These are phyloP conservation scores for Lichtheimia ramosa DNA, from an alignment of 371 early-diverging fungal genomes.

Conservation along the genomic window DNA sequence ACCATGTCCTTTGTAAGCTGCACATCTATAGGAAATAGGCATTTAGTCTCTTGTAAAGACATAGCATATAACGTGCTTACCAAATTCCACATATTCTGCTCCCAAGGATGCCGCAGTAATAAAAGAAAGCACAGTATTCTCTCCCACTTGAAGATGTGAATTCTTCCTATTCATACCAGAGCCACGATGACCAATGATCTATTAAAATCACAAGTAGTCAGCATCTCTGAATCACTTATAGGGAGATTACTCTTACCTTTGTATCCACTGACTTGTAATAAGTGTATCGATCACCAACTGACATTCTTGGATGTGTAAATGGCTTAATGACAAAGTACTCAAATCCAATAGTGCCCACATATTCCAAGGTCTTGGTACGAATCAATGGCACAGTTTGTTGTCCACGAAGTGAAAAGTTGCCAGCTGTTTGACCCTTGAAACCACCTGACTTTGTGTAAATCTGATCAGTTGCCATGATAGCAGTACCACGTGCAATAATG, in stretches of 20 bases:
- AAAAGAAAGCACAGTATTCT: conserved; percentile 94
- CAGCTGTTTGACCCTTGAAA: conserved; percentile 31
- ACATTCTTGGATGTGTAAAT: conserved; percentile 60
- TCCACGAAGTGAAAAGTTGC: conserved; percentile 40
- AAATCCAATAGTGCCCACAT: conserved; percentile 60
- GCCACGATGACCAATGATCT: conserved; percentile 95
- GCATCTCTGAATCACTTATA: neutral
- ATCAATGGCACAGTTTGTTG: conserved; percentile 62
- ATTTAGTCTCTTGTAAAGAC: neutral
- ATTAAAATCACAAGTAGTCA: neutral
- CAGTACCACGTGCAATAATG: conserved; percentile 61
- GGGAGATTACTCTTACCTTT: conserved; percentile 33
- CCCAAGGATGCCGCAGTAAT: conserved; percentile 84
- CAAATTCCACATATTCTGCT: conserved; percentile 93
- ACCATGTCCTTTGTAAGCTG: conserved; percentile 91
- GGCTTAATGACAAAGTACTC: conserved; percentile 70
- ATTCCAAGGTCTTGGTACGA: conserved; percentile 50
- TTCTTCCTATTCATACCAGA: conserved; percentile 81
- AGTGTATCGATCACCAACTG: conserved; percentile 56
- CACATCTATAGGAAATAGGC: conserved; percentile 66
- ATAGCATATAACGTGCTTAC: conserved; percentile 28
- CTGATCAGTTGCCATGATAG: conserved; percentile 50
- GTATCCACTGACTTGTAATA: conserved; percentile 68
- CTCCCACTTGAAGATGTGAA: conserved; percentile 78
- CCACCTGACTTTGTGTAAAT: conserved; percentile 39